phyloP scores from a whole-genome alignment of 352 stramenopile species.

The Globisporangium heterothallicum region DNA sequence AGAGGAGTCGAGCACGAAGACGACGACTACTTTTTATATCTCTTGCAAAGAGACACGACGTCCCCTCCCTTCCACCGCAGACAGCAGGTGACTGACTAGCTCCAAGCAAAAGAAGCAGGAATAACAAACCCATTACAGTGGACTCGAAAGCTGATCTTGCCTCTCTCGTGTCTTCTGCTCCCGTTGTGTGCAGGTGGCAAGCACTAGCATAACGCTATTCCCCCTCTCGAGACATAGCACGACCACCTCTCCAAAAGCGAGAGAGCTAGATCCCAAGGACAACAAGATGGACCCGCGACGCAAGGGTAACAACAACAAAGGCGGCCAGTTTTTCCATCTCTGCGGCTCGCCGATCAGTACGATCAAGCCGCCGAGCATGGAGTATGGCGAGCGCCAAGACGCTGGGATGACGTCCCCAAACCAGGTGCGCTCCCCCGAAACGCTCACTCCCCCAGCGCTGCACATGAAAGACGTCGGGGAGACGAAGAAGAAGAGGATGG shows the following conservation, averaged over 20 bases:
- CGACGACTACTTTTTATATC: neutral
- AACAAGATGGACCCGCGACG: neutral
- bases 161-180: neutral
- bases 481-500: constrained; percentile 15
- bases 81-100: neutral
- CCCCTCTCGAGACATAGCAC: neutral
- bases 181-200: neutral
- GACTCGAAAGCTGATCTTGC: neutral
- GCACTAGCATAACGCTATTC: neutral
- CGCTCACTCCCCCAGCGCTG: constrained; percentile 20
- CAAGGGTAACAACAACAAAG: constrained; percentile 3
- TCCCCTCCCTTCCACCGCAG: neutral
- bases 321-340: constrained; percentile 56
- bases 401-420: constrained; percentile 22
- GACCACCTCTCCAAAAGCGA: neutral
- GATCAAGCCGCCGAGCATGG: constrained; percentile 25
- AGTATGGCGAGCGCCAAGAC: constrained; percentile 31
- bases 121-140: neutral
- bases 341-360: constrained; percentile 79
- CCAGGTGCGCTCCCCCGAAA: constrained; percentile 27
- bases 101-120: neutral
- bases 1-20: neutral
- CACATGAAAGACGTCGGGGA: constrained; percentile 25
- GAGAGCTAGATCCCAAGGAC: no score
- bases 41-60: neutral